Base-by-base conservation (phyloP, 1,284 basidiomycete genomes). In the Fomitiporia mediterranea region DNA sequence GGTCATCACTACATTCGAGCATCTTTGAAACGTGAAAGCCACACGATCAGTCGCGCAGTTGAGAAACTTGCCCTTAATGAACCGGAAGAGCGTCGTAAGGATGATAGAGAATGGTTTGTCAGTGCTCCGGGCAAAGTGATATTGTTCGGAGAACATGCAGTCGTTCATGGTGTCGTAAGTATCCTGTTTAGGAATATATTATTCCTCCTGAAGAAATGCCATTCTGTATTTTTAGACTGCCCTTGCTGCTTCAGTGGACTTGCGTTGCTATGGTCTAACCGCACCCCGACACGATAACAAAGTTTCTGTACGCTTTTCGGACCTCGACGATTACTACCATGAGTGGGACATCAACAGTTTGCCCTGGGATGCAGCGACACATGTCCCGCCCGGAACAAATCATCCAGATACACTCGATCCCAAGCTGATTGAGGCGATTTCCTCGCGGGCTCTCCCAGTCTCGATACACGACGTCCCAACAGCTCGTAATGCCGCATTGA, bases 81-180 rank as follows among this genome's bases (percentile, higher is more conserved):
- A 65, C 55, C 62, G 42, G 57, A 64, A 51, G 58, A 40, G 6
- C 60, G 64, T 35, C 56, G 55, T 13, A 59, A 67, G 30, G 73
- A 79, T 50, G 72, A 85, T 56, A 74, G 81, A 44, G 86, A 89
- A 65, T 91, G 88, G 88, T 80, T 95, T 56, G 88, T 97, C 56
- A 94, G 92, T 56, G 91, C 97, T 4, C 97, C 97, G 5, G 97
- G 97, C 43, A 99, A 99, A 71, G 91, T 99, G 60, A 99, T 99
- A 63, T 72, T 99, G 57, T 99, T 99, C 64, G 97, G 97, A 53
- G 97, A 99, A 73, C 97, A 99, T 72, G 97, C 97, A 15, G 97
- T 99, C 53, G 97, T 99, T 21, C 91, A 99, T 69, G 97, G 97
- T 55, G 90, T 95, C 54, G 91, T 93, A 69, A 79, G 90, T 82